These are phyloP conservation scores for Trypanosoma caninum DNA, from an alignment of 208 protist species.

Conservation along the genomic window DNA sequence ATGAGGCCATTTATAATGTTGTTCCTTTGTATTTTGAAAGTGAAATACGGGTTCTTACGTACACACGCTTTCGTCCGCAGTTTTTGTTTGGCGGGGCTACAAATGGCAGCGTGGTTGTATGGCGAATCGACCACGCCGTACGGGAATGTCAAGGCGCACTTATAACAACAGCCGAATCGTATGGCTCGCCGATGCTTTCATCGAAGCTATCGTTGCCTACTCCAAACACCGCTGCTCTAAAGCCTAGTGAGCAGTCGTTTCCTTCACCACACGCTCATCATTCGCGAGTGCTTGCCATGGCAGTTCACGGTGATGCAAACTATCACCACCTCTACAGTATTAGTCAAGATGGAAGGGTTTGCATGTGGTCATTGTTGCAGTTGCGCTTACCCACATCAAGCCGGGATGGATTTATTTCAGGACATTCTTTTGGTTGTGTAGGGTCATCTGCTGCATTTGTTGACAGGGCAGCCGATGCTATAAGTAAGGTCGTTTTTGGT, in stretches of 20 bases:
- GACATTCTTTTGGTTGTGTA: conserved; percentile 38
- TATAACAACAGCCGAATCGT: neutral
- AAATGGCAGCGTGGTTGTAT: conserved; percentile 16
- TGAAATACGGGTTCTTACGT: conserved; percentile 18
- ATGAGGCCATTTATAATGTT: neutral
- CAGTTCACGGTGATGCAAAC: conserved; percentile 56
- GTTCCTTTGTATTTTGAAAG: conserved; percentile 13
- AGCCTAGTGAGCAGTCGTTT: conserved; percentile 30
- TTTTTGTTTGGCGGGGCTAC: conserved; percentile 23
- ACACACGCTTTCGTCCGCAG: conserved; percentile 11
- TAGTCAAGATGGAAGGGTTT: conserved; percentile 65
- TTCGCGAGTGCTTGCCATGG: conserved; percentile 41
- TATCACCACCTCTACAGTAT: conserved; percentile 67
- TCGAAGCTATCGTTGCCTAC: neutral
- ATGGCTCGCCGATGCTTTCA: neutral
- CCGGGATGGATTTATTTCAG: conserved; percentile 39
- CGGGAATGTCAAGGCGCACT: neutral
- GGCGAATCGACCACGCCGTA: conserved; percentile 21
- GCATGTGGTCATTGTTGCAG: conserved; percentile 50
- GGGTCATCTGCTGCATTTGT: conserved; percentile 48
- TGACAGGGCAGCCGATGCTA: conserved; percentile 40
- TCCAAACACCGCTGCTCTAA: neutral
- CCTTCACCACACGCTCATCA: conserved; percentile 66
- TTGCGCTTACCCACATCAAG: conserved; percentile 36
- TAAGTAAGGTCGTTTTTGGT: conserved; percentile 66